Evolutionary conservation across 1,139 yeast genomes (phyloP), one percentile per base, ranked within the genome.

Genomic region (Nakaseomyces bracarensis): DNA sequence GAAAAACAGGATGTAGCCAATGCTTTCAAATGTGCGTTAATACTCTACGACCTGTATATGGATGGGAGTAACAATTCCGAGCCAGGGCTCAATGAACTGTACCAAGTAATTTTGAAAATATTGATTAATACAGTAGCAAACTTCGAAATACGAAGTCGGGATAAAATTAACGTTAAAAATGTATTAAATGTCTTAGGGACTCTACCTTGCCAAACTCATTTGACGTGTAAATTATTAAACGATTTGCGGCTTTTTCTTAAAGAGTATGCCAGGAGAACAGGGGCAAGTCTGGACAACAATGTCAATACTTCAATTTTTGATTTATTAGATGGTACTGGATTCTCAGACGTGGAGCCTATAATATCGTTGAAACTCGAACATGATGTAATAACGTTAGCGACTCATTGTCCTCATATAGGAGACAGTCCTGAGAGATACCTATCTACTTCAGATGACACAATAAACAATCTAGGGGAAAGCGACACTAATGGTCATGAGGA

Each of bases 101-200:
- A 40, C 19, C 43, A 46, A n/a, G 45, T 44, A 5, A 37, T 55
- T 2, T 49, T 47, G 28, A 26, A 33, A 8, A 37, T 58, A 6
- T 35, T 54, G 2, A 44, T 49, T 1, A 51, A 48, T 36, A 54
- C 61, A 2, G 34, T 49, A 7, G 45, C 50, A 11, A 58, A 55
- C 38, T 43, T 49, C 3, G 18, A 35, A 28, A 30, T 14, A 5
- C 18, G 10, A 14, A 35, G 23, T 3, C 33, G 39, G 11, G 37
- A 41, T 11, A 44, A 36, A n/a, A 42, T 56, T 10, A 48, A 52
- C 2, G 49, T 44, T 33, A 60, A 53, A 25, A 49, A 19, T 18
- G 22, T 18, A 4, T 16, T 9, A 22, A 16, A 30, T n/a, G 22
- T 30, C 4, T 11, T 30, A 4, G 13, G 22, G 6, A 30, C 22